Percentiles rank a stretch among this genome's conserved stretches.
Evolutionary conservation across 495 filamentous ascomycete species (phyloP).

Genomic region (Annulohypoxylon stygium): DNA sequence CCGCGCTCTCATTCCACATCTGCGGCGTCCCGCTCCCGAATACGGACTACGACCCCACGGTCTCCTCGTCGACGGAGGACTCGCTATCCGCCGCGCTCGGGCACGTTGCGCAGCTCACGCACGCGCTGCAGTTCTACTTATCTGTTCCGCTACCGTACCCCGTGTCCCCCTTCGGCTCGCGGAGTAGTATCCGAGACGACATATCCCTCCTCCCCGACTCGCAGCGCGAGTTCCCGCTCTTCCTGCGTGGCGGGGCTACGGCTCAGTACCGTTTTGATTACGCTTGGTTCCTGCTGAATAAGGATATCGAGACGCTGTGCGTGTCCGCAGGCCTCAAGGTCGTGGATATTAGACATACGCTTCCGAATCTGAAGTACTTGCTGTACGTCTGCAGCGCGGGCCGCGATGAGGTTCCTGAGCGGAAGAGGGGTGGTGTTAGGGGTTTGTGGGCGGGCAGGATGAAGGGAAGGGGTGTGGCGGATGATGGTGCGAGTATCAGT

Average conservation of each 20-base stretch:
- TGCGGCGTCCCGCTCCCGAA: constrained; percentile 82
- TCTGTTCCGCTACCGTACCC: constrained; percentile 84
- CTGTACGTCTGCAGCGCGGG: constrained; percentile 86
- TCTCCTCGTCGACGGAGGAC: constrained; percentile 69
- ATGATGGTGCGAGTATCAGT: constrained; percentile 56
- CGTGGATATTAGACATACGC: constrained; percentile 88
- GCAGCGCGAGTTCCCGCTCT: constrained; percentile 82
- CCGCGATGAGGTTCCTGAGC: constrained; percentile 77
- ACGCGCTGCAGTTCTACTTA: constrained; percentile 86
- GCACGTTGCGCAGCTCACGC: constrained; percentile 79
- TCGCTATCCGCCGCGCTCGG: constrained; percentile 85
- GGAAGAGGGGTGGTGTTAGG: constrained; percentile 82
- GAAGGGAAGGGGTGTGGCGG: constrained; percentile 34
- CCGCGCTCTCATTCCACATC: constrained; percentile 80
- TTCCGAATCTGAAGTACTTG: constrained; percentile 94
- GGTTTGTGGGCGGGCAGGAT: constrained; percentile 68
- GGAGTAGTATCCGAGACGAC: constrained; percentile 82
- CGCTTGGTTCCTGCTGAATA: constrained; percentile 92
- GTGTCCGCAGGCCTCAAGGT: constrained; percentile 78
- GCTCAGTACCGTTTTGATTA: constrained; percentile 93
- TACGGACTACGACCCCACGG: constrained; percentile 70
- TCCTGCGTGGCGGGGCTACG: constrained; percentile 73
- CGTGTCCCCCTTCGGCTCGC: constrained; percentile 76
- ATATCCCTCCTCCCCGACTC: constrained; percentile 74
- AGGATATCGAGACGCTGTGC: constrained; percentile 89